Evolutionary conservation across 352 stramenopile species (phyloP).

Genomic region (Saprolegnia parasitica): DNA sequence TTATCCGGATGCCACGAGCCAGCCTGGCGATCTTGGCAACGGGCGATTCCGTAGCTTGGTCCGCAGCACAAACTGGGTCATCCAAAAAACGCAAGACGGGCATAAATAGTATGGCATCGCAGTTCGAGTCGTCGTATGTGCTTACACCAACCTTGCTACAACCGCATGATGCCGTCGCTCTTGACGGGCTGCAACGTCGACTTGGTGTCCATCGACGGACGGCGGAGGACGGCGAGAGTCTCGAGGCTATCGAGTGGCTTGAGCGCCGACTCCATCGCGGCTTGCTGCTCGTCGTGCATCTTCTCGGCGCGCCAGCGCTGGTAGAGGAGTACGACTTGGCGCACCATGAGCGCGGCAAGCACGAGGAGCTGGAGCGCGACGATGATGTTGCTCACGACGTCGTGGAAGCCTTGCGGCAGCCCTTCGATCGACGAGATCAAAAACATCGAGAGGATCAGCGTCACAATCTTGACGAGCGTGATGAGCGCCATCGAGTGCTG

Average conservation of each 20-base stretch:
- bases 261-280: conserved; percentile 1
- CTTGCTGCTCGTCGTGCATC: background rate
- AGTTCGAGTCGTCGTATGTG: too few species aligned
- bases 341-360: conserved; percentile 73
- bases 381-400: conserved; percentile 73
- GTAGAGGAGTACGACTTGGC: conserved; percentile 41
- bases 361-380: conserved; percentile 75
- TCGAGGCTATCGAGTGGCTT: conserved; percentile 1
- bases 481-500: conserved; percentile 83
- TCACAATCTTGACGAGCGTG: conserved; percentile 86
- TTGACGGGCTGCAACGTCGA: background rate
- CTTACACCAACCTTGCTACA: background rate
- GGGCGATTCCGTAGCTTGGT: too few species aligned
- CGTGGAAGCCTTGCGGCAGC: conserved; percentile 64
- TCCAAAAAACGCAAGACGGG: too few species aligned
- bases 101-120: too few species aligned
- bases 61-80: too few species aligned
- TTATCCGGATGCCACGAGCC: too few species aligned
- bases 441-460: conserved; percentile 76
- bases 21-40: too few species aligned
- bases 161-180: background rate
- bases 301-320: conserved; percentile 11
- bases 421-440: conserved; percentile 58
- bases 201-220: background rate
- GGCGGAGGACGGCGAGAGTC: background rate